Conservation (phyloP, 768 basidiomycete species). For the Lactarius psammicola region DNA sequence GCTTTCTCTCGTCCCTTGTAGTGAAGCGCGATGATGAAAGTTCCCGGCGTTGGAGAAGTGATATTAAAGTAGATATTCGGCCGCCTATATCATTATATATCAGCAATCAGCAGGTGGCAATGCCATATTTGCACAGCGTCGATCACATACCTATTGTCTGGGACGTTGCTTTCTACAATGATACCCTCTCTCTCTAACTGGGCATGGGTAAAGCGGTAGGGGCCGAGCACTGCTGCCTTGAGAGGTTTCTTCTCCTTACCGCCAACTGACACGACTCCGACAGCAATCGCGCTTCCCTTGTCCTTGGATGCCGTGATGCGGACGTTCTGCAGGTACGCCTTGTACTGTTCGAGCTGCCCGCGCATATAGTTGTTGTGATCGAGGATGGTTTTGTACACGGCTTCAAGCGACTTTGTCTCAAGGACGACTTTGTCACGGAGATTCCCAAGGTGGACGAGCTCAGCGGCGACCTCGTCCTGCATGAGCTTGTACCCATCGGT, state of each 20-base stretch:
- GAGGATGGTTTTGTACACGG: slow-evolving; percentile 98
- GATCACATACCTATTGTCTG: slow-evolving; percentile 82
- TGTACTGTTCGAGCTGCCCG: slow-evolving; percentile 97
- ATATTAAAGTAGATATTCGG: slow-evolving; percentile 99
- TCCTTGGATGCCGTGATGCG: slow-evolving; percentile 86
- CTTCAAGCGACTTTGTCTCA: slow-evolving; percentile 90
- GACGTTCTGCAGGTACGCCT: slow-evolving; percentile 98
- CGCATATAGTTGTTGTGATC: slow-evolving; percentile 99
- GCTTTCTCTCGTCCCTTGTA: slow-evolving; percentile 99
- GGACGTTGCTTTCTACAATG: slow-evolving; percentile 98
- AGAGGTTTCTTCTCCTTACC: slow-evolving; percentile 95
- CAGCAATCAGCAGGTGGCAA: slow-evolving; percentile 23
- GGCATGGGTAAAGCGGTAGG: slow-evolving; percentile 96
- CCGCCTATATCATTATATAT: slow-evolving; percentile 51
- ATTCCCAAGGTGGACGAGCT: slow-evolving; percentile 95
- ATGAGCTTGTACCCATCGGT: slow-evolving; percentile 87
- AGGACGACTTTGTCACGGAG: slow-evolving; percentile 91
- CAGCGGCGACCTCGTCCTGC: slow-evolving; percentile 95
- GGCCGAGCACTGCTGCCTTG: slow-evolving; percentile 86
- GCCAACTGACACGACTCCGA: slow-evolving; percentile 92
- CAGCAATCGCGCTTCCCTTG: slow-evolving; percentile 81
- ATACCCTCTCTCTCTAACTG: slow-evolving; percentile 99
- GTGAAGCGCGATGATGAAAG: slow-evolving; percentile 97
- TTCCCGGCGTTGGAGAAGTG: slow-evolving; percentile 95
- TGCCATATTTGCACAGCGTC: slow-evolving; percentile 7